Evolutionary conservation across 2,329 filamentous ascomycete species (phyloP), one percentile per base, ranked within the genome.

Genomic region (Dactylella cylindrospora): DNA sequence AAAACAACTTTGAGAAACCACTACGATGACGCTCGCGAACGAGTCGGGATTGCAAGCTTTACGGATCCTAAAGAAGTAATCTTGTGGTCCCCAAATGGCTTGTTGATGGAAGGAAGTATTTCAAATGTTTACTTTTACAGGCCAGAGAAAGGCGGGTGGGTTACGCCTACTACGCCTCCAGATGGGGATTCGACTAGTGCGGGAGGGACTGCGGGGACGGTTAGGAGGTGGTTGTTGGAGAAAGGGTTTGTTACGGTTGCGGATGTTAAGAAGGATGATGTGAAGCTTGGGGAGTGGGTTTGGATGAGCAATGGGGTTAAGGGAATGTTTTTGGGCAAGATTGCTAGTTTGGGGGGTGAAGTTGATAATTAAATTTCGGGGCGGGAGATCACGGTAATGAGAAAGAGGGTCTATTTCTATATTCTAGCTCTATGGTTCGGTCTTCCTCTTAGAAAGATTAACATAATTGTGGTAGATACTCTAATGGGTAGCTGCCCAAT

Each of bases 121-220:
- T 90, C 86, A 0, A 94, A 86, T 0, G 82, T 86, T 0, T 95
- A 91, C 71, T 86, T 96, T 66, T 88, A 81, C 76, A 82, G 87
- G 17, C 19, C 23, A 8, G 51, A 51, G 38, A 72, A 77, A 5
- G 83, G 80, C 0, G 74, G 76, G 39, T 96, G 91, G 91, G 79
- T 90, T 7, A 95, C 90, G 31, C 91, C 91, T 1, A 57, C 19
- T 38, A 52, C 52, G 5, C 45, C 39, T 8, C 22, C 45, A 33
- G 51, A 47, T 55, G 19, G 19, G 13, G 17, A 41, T 15, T 31
- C 17, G 6, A 2, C 23, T 15, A 49, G 45, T 19, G 46, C 40
- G 5, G 59, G 50, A 10, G 59, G 59, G 6, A 55, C 51, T 2
- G 44, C 51, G 26, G 59, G 50, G 23, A 55, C 52, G 32, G 44